phyloP scores from a whole-genome alignment of 2,329 filamentous ascomycete species.

The Drechslerella dactyloides region DNA sequence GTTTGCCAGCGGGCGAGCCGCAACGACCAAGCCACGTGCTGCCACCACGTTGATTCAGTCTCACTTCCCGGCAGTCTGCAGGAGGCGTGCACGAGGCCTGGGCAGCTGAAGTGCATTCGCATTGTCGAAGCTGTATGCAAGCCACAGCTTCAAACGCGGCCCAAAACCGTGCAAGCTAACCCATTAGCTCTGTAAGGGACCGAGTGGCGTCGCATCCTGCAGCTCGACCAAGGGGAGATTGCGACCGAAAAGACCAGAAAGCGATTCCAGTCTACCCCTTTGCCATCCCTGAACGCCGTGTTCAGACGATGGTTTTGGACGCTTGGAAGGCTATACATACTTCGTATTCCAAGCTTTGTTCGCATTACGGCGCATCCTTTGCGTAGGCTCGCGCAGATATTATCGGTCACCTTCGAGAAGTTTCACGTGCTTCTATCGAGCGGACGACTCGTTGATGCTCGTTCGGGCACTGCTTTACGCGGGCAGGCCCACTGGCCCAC shows the following conservation, averaged over 20 bases:
- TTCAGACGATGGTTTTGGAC: background rate
- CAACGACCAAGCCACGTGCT: slow-evolving; percentile 3
- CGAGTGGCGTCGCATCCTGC: background rate
- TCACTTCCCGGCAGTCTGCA: background rate
- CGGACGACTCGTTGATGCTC: background rate
- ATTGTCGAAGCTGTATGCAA: background rate
- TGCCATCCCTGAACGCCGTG: background rate
- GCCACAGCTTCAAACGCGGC: slow-evolving; percentile 3
- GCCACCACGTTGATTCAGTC: background rate
- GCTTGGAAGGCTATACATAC: background rate
- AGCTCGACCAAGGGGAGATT: background rate
- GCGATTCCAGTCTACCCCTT: background rate
- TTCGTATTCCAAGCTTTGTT: no score
- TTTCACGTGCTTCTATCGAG: background rate
- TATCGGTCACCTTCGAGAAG: background rate
- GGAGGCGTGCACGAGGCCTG: background rate
- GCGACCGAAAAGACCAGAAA: slow-evolving; percentile 4
- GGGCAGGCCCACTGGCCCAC: no score
- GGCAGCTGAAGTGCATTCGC: background rate
- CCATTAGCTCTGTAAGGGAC: slow-evolving; percentile 10
- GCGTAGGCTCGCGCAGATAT: background rate
- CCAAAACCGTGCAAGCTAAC: background rate
- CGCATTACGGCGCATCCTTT: background rate
- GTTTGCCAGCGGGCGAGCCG: background rate
- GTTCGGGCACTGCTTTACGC: background rate